Percentiles rank a stretch among this genome's conserved stretches.
Evolutionary conservation across 345 rosid species (phyloP).

Genomic region (Boechera stricta): DNA sequence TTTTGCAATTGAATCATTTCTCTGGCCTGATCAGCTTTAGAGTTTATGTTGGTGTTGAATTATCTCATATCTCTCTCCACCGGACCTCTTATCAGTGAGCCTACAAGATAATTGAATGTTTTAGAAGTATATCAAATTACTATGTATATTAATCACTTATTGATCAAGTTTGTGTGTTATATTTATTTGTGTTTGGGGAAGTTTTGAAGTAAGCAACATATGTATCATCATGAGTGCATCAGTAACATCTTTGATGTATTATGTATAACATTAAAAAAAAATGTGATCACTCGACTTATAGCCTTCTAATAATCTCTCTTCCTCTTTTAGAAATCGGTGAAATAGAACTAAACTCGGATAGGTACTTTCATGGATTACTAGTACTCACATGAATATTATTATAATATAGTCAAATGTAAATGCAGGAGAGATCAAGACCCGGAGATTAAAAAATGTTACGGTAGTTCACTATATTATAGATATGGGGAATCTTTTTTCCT

Average conservation of each 20-base stretch:
- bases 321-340: not conserved
- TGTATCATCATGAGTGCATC: slow-evolving; percentile 20
- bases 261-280: not conserved
- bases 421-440: not conserved
- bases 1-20: slow-evolving; percentile 58
- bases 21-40: slow-evolving; percentile 59
- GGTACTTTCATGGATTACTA: not conserved
- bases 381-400: not conserved
- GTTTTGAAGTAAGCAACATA: slow-evolving; percentile 6
- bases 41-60: slow-evolving; percentile 3
- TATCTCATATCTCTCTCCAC: not conserved
- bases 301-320: not conserved
- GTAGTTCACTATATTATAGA: no score
- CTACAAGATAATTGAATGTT: slow-evolving; percentile 20
- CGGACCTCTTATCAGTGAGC: not conserved
- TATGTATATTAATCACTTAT: not conserved
- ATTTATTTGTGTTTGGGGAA: slow-evolving; percentile 12
- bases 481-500: no score
- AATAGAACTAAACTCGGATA: not conserved
- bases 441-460: not conserved
- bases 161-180: slow-evolving; percentile 16
- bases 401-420: not conserved
- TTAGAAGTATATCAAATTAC: not conserved
- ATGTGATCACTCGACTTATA: not conserved
- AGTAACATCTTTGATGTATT: slow-evolving; percentile 15